These are phyloP conservation scores for Pseudocercospora pini-densiflorae DNA, from an alignment of 2,329 filamentous ascomycete species.

Conservation along the genomic window DNA sequence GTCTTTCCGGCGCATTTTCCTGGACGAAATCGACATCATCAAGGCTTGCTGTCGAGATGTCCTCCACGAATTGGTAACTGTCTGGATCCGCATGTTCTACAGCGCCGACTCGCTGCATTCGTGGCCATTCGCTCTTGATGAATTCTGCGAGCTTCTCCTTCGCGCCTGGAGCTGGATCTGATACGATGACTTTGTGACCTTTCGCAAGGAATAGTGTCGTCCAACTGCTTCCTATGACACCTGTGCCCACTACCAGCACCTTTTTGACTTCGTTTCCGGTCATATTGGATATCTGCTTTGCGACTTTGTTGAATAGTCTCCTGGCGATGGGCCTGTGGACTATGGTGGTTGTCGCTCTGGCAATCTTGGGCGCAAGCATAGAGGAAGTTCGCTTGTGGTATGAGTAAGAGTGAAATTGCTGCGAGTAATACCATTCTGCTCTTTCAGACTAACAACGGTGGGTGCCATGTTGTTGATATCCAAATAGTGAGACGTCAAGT, in stretches of 20 bases:
- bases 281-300: conserved; percentile 3
- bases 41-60: conserved; percentile 20
- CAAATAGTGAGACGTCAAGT: neutral
- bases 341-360: neutral
- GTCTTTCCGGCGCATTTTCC: conserved; percentile 43
- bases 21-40: conserved; percentile 43
- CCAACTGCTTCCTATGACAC: conserved; percentile 50
- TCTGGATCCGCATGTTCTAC: conserved; percentile 18
- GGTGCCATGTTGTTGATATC: neutral
- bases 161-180: conserved; percentile 46
- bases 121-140: conserved; percentile 31
- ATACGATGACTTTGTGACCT: conserved; percentile 47
- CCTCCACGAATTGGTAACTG: conserved; percentile 31
- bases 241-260: conserved; percentile 44
- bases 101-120: conserved; percentile 25
- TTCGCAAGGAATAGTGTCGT: conserved; percentile 46
- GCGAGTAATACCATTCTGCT: neutral
- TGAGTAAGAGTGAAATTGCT: conserved; percentile 7
- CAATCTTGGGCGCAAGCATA: conserved; percentile 1
- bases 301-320: neutral
- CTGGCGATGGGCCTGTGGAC: neutral
- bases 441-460: neutral
- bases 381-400: conserved; percentile 10
- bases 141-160: conserved; percentile 37
- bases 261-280: conserved; percentile 24